These are phyloP conservation scores for Plicaturopsis crispa DNA, from an alignment of 768 basidiomycete species.

Conservation along the genomic window DNA sequence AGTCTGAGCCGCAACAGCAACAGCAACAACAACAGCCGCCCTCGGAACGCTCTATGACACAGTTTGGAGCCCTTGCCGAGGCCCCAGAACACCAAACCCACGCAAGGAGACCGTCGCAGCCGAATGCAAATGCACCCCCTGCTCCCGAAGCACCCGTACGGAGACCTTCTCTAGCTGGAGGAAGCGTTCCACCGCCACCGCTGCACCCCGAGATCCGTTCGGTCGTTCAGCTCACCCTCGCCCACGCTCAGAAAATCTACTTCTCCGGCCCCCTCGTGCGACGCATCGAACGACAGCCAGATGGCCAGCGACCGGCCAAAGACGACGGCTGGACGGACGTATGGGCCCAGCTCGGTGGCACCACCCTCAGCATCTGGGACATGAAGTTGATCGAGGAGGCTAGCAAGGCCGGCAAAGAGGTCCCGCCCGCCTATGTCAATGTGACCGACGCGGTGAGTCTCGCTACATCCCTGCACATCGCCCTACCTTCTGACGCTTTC, in stretches of 20 bases:
- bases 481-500: conserved; percentile 5
- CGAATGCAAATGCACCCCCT: neutral
- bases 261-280: conserved; percentile 80
- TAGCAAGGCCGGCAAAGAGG: conserved; percentile 69
- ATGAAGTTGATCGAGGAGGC: conserved; percentile 86
- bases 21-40: conserved; percentile 10
- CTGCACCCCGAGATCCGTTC: conserved; percentile 81
- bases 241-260: conserved; percentile 81
- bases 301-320: conserved; percentile 60
- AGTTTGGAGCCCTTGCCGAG: conserved; percentile 6
- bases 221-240: conserved; percentile 62
- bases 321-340: conserved; percentile 81
- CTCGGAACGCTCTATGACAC: conserved; percentile 4
- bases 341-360: conserved; percentile 87
- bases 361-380: conserved; percentile 87
- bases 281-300: conserved; percentile 67
- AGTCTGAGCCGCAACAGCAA: conserved; percentile 17
- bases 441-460: conserved; percentile 77
- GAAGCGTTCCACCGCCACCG: conserved; percentile 22
- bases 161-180: conserved; percentile 1
- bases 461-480: conserved; percentile 5
- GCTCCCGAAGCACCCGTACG: conserved; percentile 1
- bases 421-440: conserved; percentile 83
- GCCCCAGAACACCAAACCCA: conserved; percentile 4
- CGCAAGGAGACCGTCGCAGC: neutral